Evolutionary conservation across 495 filamentous ascomycete genomes (phyloP).

Genomic region (Hypoxylon fragiforme): DNA sequence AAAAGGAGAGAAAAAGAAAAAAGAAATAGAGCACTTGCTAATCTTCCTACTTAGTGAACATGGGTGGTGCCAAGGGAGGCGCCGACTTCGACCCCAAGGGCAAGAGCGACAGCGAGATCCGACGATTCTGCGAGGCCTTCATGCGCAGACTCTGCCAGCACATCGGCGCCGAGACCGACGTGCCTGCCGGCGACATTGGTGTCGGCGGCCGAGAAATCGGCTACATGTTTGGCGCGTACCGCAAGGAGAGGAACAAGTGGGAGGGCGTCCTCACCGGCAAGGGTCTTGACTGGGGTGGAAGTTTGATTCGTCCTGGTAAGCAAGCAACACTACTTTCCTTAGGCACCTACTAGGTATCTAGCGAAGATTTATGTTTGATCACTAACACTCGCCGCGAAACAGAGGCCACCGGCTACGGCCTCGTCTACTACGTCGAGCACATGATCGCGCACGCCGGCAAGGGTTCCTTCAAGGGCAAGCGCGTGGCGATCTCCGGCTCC

Average conservation of each 20-base stretch:
- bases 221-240: conserved; percentile 95
- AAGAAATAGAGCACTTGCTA: conserved; percentile 23
- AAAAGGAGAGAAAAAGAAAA: background rate
- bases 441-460: conserved; percentile 92
- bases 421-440: conserved; percentile 96
- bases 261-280: conserved; percentile 95
- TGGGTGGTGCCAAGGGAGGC: conserved; percentile 98
- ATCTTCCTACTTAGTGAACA: conserved; percentile 66
- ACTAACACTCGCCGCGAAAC: background rate
- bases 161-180: conserved; percentile 95
- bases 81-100: conserved; percentile 99
- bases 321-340: no score
- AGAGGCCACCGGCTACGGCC: conserved; percentile 95
- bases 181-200: conserved; percentile 94
- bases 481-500: conserved; percentile 93
- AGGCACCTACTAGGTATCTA: no score
- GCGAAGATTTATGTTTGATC: no score
- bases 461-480: conserved; percentile 87
- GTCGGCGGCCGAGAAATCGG: conserved; percentile 88
- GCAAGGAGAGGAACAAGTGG: conserved; percentile 83
- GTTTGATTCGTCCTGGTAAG: conserved; percentile 77
- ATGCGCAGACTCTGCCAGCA: conserved; percentile 94
- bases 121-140: conserved; percentile 94
- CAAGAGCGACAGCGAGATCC: conserved; percentile 96
- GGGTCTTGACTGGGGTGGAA: conserved; percentile 89